Percentiles rank a stretch among this genome's conserved stretches.
Evolutionary conservation across 169 alveolate genomes (phyloP).

Genomic region (Plasmodium yoelii): DNA sequence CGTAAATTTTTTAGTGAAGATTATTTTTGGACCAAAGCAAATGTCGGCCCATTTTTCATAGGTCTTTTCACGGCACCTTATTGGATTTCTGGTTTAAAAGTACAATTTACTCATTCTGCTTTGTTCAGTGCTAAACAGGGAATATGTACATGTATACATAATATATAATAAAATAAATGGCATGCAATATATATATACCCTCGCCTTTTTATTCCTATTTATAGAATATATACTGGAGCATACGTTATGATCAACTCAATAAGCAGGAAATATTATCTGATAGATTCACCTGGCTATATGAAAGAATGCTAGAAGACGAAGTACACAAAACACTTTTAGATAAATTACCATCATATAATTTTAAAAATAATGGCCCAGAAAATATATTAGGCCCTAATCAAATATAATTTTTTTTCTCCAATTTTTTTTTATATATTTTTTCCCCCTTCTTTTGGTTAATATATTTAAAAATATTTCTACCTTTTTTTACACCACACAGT

Average conservation of each 20-base stretch:
- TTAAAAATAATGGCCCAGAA: constrained; percentile 75
- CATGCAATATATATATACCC: neutral
- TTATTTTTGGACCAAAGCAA: constrained; percentile 82
- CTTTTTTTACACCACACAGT: too few relatives aligned
- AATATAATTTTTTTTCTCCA: constrained; percentile 15
- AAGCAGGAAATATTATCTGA: constrained; percentile 87
- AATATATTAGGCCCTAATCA: constrained; percentile 71
- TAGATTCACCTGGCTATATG: constrained; percentile 86
- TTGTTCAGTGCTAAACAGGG: neutral
- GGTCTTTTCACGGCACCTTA: constrained; percentile 78
- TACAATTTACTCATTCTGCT: neutral
- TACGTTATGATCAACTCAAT: constrained; percentile 80
- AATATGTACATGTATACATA: neutral
- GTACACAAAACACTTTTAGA: constrained; percentile 62
- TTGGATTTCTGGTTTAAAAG: constrained; percentile 79
- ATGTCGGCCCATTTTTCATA: constrained; percentile 80
- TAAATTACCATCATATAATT: constrained; percentile 67
- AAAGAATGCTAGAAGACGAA: constrained; percentile 85
- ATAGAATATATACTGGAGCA: constrained; percentile 86
- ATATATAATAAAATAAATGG: neutral
- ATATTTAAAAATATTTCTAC: too few relatives aligned
- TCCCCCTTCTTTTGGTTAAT: too few relatives aligned
- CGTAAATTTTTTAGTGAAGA: constrained; percentile 78
- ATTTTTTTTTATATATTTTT: neutral
- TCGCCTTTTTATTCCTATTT: constrained; percentile 5